A percentile compares a stretch with the other conserved stretches of the same genome.
Evolutionary conservation across 805 yeast species (phyloP).

Genomic region (Kazachstania africana): DNA sequence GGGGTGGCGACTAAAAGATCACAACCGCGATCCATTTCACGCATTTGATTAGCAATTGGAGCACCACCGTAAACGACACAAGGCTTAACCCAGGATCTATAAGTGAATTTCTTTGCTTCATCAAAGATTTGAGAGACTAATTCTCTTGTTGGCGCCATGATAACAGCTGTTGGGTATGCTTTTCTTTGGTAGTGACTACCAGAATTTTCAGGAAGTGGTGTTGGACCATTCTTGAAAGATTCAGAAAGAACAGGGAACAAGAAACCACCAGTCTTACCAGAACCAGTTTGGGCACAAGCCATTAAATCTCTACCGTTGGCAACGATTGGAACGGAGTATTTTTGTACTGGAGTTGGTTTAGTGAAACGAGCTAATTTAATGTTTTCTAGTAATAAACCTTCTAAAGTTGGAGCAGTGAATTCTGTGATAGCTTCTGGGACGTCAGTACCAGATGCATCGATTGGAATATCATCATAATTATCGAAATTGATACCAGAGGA

Average conservation of each 20-base stretch:
- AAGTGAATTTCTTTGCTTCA: slow-evolving; percentile 89
- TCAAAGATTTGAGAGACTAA: slow-evolving; percentile 93
- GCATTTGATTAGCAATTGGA: slow-evolving; percentile 76
- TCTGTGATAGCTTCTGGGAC: slow-evolving; percentile 88
- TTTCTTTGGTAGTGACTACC: slow-evolving; percentile 44
- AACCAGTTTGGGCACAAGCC: slow-evolving; percentile 98
- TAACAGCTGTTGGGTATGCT: slow-evolving; percentile 88
- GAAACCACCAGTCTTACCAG: slow-evolving; percentile 99
- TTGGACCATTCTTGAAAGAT: slow-evolving; percentile 82
- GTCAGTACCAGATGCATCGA: slow-evolving; percentile 89
- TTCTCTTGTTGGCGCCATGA: slow-evolving; percentile 99
- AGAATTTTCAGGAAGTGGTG: slow-evolving; percentile 35
- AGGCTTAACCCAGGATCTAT: slow-evolving; percentile 97
- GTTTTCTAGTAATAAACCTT: slow-evolving; percentile 73
- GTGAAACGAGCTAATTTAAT: slow-evolving; percentile 80
- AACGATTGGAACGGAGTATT: slow-evolving; percentile 86
- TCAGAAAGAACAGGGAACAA: slow-evolving; percentile 93
- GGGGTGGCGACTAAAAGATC: slow-evolving; percentile 97
- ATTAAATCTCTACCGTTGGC: slow-evolving; percentile 82
- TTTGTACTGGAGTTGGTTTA: slow-evolving; percentile 94
- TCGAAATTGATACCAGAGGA: slow-evolving; percentile 97
- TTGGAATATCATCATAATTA: slow-evolving; percentile 97
- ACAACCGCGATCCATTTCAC: slow-evolving; percentile 86
- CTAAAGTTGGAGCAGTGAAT: slow-evolving; percentile 89
- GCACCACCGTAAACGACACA: slow-evolving; percentile 98